Base-by-base conservation (phyloP, 768 basidiomycete genomes). In the Lentinula guzmanii region DNA sequence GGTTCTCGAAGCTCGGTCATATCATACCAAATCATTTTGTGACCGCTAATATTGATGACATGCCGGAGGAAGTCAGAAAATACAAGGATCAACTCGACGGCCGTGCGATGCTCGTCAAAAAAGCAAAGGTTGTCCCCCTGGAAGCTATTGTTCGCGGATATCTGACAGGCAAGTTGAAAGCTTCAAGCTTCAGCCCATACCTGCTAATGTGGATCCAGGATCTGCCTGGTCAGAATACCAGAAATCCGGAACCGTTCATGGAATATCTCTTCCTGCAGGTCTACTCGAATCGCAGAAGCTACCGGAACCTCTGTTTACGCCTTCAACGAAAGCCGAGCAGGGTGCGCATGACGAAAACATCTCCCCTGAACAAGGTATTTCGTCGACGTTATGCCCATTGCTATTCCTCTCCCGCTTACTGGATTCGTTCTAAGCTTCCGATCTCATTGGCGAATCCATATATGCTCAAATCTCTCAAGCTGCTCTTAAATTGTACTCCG, bases 81-180 rank as follows among this genome's bases (percentile, higher is more conserved):
- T 91, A 95, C 75, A 83, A 77, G 64, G 82, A 84, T 42, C 87
- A 90, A 72, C 81, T 98, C 11, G 83, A 88, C 35, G 95, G 91
- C 2, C 81, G 97, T 21, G 77, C 88, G 10, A 98, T 99, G 90
- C 86, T 97, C 57, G 97, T 98, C 9, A 83, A 76, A 71, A 95
- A 88, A 69, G 95, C 95, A 0, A 82, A 88, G 70, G 90, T 98
- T 33, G 77, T 98, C 34, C 93, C 92, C 21, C 79, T 98, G 5
- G 97, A 99, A 74, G 94, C 91, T 5, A 98, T 99, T 68, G 96
- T 98, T 16, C 79, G 97, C 64, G 96, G 96, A 2, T 98, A 98
- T 74, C 79, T 99, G 62, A 91, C 96, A n/a, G 96, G 96, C 94
- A 64, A 34, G 51, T 42, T 16, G 9, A n/a, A 35, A 15, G 8